A percentile compares a stretch with the other conserved stretches of the same genome.
Evolutionary conservation across 2,329 filamentous ascomycete genomes (phyloP).

Genomic region (Furcasterigmium furcatum): DNA sequence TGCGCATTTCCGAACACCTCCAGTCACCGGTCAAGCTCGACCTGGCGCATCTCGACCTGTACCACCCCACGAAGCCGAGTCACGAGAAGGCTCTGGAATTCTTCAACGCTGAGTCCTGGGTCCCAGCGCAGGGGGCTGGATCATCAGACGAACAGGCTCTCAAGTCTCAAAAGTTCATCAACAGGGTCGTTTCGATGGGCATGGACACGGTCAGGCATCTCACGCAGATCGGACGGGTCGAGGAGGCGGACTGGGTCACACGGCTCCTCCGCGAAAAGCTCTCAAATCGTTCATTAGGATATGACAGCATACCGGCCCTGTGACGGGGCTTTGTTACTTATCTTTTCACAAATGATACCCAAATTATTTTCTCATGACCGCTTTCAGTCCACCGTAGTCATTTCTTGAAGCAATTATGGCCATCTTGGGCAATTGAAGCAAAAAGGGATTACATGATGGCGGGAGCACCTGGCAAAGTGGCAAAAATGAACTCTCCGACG

Average conservation of each 20-base stretch:
- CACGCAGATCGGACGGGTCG: constrained; percentile 31
- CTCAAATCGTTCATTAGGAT: constrained; percentile 10
- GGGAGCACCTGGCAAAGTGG: not conserved
- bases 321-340: not conserved
- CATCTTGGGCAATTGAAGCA: not conserved
- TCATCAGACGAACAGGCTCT: constrained; percentile 2
- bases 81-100: constrained; percentile 43
- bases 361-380: too few species aligned
- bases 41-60: constrained; percentile 50
- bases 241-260: constrained; percentile 37
- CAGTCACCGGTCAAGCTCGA: constrained; percentile 30
- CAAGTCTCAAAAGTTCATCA: not conserved
- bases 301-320: not conserved
- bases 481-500: not conserved
- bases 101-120: constrained; percentile 23
- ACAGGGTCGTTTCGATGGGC: constrained; percentile 14
- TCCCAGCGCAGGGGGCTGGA: not conserved
- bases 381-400: too few species aligned
- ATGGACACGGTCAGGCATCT: constrained; percentile 41
- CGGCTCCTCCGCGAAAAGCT: constrained; percentile 32
- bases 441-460: not conserved
- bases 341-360: too few species aligned
- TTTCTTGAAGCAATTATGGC: too few species aligned
- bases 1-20: constrained; percentile 40
- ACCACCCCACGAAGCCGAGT: constrained; percentile 50